Base-by-base conservation (phyloP, 305 asterid species). In the Solanum hybrid region DNA sequence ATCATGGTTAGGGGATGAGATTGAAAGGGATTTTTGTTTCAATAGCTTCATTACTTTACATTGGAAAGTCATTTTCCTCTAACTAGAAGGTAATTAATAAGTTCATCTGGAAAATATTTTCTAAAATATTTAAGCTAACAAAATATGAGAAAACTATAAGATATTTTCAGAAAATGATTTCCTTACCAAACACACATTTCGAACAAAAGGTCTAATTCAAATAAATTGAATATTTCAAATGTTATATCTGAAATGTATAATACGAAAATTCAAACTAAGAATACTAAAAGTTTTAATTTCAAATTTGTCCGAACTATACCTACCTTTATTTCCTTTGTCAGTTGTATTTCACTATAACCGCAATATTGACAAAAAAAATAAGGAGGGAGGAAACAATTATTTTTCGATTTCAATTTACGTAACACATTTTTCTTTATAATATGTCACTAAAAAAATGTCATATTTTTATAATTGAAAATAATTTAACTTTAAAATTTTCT, bases 391-490 rank as follows among this genome's bases (percentile, higher is more conserved):
- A 57, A 57, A 57, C 11, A 57, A 57, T 8, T 18, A 57, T 57
- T 57, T 3, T 0, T 18, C 11, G 0, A 1, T 57, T 18, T 0
- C 0, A 6, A 57, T 57, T 18, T 57, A 18, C 2, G 24, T 57
- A 18, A 57, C 0, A 57, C 24, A 57, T 18, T 57, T 57, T 57
- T 57, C 69, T 57, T 57, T 8, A 0, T 18, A 3, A 57, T 57
- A 0, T 3, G 2, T 57, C 5, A 6, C 22, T 0, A 20, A 7
- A 7, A 57, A 18, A 57, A 57, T 0, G 4, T 57, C 24, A 57
- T 57, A 18, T 57, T 18, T 57, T 18, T 7, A 57, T 57, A 18
- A 57, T 57, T 57, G 1, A 57, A 18, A 57, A 7, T 57, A 57
- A 57, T 18, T 57, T 18, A 57, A 18, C 0, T 57, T 6, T 0